phyloP scores from a whole-genome alignment of 139 green algal species.

The Chlamydomonas applanata region DNA sequence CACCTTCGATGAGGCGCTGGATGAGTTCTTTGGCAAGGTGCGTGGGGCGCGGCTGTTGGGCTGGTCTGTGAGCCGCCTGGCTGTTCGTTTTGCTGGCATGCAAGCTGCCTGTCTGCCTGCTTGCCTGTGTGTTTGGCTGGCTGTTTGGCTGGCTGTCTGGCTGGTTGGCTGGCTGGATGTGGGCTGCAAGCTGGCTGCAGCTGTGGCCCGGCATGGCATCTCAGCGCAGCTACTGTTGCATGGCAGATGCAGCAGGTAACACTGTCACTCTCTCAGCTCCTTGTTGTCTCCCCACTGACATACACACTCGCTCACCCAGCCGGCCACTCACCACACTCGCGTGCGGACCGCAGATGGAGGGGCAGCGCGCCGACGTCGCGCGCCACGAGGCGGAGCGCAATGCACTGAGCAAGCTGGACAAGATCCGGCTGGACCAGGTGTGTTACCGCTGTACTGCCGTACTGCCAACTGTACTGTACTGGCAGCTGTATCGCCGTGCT shows the following conservation, averaged over 20 bases:
- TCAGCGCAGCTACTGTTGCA: not conserved
- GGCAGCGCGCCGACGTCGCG: conserved; percentile 58
- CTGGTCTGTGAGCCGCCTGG: too few species aligned
- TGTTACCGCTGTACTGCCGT: too few species aligned
- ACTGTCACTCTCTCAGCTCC: not conserved
- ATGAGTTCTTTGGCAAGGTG: conserved; percentile 90
- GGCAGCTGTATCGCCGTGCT: too few species aligned
- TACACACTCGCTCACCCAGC: not conserved
- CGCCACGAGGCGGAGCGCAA: conserved; percentile 54
- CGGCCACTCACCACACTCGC: not conserved
- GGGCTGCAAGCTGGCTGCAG: too few species aligned
- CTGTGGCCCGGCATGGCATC: not conserved
- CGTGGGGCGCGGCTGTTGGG: not conserved
- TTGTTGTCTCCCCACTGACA: too few species aligned
- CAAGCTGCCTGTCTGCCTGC: too few species aligned
- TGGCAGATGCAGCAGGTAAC: not conserved
- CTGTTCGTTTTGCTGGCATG: too few species aligned
- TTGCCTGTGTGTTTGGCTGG: too few species aligned
- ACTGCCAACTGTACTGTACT: too few species aligned
- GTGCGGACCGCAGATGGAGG: conserved; percentile 5
- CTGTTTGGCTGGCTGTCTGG: not conserved
- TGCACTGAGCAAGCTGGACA: conserved; percentile 77
- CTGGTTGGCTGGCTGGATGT: too few species aligned
- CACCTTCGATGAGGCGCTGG: conserved; percentile 87
- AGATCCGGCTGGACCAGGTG: conserved; percentile 68